phyloP scores from a whole-genome alignment of 2,329 filamentous ascomycete genomes.

The Ambrosiella xylebori region DNA sequence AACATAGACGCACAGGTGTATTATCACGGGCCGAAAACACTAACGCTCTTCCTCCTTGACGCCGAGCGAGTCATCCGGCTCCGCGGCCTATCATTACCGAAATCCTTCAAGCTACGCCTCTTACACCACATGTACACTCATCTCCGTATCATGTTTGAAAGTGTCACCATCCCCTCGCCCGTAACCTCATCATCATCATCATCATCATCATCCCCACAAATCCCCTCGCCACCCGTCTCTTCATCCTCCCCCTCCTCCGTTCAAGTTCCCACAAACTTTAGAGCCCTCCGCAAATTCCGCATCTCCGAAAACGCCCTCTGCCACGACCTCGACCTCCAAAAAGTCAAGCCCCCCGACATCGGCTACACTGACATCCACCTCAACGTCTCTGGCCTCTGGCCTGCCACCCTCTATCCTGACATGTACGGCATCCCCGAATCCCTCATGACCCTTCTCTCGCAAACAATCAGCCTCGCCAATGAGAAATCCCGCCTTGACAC shows the following conservation, averaged over 20 bases:
- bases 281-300: conserved; percentile 17
- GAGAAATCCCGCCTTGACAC: conserved; percentile 22
- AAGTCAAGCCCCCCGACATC: conserved; percentile 20
- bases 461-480: conserved; percentile 25
- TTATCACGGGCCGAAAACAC: conserved; percentile 1
- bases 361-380: conserved; percentile 29
- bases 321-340: conserved; percentile 17
- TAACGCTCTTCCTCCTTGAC: conserved; percentile 20
- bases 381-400: conserved; percentile 24
- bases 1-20: not conserved
- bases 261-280: not conserved
- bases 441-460: conserved; percentile 24
- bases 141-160: conserved; percentile 27
- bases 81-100: conserved; percentile 22
- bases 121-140: conserved; percentile 31
- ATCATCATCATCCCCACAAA: too few relatives aligned
- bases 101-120: conserved; percentile 25
- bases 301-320: conserved; percentile 17
- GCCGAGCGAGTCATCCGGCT: conserved; percentile 27
- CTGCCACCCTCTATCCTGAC: conserved; percentile 26
- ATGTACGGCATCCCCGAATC: conserved; percentile 28
- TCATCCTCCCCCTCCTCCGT: too few relatives aligned
- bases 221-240: too few relatives aligned
- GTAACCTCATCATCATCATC: not conserved
- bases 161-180: conserved; percentile 16